Evolutionary conservation across 345 rosid genomes (phyloP), one percentile per base, ranked within the genome.

Genomic region (Trapa incisa): DNA sequence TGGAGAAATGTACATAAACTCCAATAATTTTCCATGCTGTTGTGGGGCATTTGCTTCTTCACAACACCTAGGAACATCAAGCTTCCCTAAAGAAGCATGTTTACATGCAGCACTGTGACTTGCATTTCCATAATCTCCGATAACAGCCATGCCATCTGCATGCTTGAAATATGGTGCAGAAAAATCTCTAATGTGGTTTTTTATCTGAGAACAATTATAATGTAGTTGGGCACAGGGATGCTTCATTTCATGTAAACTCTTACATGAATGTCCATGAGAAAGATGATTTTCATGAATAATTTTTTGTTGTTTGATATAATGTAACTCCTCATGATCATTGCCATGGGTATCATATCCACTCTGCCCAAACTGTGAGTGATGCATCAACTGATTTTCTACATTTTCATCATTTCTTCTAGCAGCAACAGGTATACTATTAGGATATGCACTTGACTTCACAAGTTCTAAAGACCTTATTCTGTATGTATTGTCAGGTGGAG

Each of bases 21-120:
- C 74, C 67, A 74, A 41, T 70, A 47, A 73, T 61, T 77, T 81
- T 66, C 71, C 76, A 62, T 61, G 65, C 53, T 74, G 77, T 68
- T 67, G 77, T 69, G 75, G 69, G 54, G 71, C 64, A 71, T 77
- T 72, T 62, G 74, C 66, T 70, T 69, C 72, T 76, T 84, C 80
- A 64, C 60, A 48, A 68, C 73, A 75, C 71, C 76, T 80, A 6
- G 69, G 29, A 61, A 57, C 61, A 37, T 35, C 70, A 69, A 54
- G 76, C 43, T 73, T 76, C 56, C 73, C 77, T 41, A 76, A 52
- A 69, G 67, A 37, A 65, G 69, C 73, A 66, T 72, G 80, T 61
- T 77, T 74, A 73, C 72, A 78, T 52, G 36, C 47, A 63, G 41
- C 64, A 63, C 71, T 74, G 66, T 66, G 70, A 77, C 84, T 82